phyloP scores from a whole-genome alignment of 805 yeast species.

The Brettanomyces sp. region DNA sequence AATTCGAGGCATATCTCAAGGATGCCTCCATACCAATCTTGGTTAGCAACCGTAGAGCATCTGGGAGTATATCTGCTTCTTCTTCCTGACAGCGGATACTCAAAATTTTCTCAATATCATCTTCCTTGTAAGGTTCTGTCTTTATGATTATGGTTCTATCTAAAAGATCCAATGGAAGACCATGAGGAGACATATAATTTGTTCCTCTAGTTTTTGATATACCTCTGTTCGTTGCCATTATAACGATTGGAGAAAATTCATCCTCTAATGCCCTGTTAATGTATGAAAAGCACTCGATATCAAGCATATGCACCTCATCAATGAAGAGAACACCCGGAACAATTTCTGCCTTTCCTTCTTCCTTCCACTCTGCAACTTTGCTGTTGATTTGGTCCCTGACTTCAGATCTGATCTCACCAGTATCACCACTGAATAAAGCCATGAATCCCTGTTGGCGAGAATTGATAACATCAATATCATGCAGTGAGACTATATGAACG shows the following conservation, averaged over 20 bases:
- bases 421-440: constrained; percentile 58
- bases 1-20: constrained; percentile 84
- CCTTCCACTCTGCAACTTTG: constrained; percentile 92
- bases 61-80: constrained; percentile 50
- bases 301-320: constrained; percentile 98
- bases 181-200: constrained; percentile 86
- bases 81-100: constrained; percentile 77
- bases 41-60: constrained; percentile 71
- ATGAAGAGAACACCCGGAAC: constrained; percentile 97
- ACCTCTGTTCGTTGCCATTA: constrained; percentile 94
- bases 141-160: constrained; percentile 88
- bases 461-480: constrained; percentile 93
- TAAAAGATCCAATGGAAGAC: constrained; percentile 89
- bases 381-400: constrained; percentile 48
- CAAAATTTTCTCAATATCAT: constrained; percentile 75
- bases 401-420: constrained; percentile 88
- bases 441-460: constrained; percentile 79
- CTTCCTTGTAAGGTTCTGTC: constrained; percentile 79
- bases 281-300: constrained; percentile 91
- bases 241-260: constrained; percentile 87
- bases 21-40: constrained; percentile 68
- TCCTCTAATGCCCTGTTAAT: constrained; percentile 90
- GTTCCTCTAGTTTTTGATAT: constrained; percentile 88
- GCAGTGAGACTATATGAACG: constrained; percentile 93
- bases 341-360: constrained; percentile 95